These are phyloP conservation scores for Hyphodiscus hymeniophilus DNA, from an alignment of 495 filamentous ascomycete species.

Conservation along the genomic window DNA sequence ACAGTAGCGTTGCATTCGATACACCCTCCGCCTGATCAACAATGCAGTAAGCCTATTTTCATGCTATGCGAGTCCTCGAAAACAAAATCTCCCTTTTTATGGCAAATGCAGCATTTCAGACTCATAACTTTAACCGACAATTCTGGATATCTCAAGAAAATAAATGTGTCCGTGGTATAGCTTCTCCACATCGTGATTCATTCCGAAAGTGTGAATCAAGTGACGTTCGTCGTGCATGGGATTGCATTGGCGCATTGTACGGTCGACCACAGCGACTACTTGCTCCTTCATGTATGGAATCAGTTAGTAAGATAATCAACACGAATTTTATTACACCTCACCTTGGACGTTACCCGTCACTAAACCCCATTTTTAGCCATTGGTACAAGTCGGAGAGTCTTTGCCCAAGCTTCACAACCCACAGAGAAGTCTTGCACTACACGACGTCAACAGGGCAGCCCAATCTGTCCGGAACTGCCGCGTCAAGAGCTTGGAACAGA, in stretches of 20 bases:
- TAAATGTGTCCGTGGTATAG: too few species aligned
- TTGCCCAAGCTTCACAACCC: not conserved
- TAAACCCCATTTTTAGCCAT: not conserved
- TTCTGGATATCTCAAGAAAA: too few species aligned
- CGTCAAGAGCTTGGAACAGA: conserved; percentile 12
- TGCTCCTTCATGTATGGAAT: not conserved
- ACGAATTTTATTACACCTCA: not conserved
- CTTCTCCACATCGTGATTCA: too few species aligned
- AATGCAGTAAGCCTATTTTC: not conserved
- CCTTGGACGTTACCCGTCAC: not conserved
- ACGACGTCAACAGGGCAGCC: not conserved
- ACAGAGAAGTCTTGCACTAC: not conserved
- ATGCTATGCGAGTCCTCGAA: too few species aligned
- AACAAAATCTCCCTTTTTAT: too few species aligned
- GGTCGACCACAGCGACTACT: not conserved
- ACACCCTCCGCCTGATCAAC: conserved; percentile 5
- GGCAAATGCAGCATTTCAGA: too few species aligned
- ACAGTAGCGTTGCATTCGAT: not conserved
- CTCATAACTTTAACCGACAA: too few species aligned
- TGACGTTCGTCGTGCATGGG: too few species aligned
- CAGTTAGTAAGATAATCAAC: not conserved
- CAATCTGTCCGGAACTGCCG: conserved; percentile 10
- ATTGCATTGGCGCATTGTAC: too few species aligned
- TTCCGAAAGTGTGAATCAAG: too few species aligned
- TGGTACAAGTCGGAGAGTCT: not conserved